phyloP scores from a whole-genome alignment of 2,329 filamentous ascomycete genomes.

The Teratosphaeria zuluensis region DNA sequence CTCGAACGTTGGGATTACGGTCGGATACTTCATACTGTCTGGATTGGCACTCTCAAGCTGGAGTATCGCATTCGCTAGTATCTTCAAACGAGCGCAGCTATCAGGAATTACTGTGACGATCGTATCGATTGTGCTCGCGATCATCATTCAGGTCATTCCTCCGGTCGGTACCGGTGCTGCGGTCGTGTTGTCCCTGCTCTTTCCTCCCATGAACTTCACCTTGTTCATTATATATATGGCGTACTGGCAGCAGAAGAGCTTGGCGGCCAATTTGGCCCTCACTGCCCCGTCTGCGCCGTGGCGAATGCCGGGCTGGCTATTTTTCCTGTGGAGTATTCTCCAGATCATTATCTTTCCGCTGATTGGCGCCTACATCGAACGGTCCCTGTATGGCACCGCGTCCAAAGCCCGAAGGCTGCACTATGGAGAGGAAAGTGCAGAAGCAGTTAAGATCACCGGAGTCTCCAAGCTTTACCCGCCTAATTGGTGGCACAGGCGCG shows the following conservation, averaged over 20 bases:
- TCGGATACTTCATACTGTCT: slow-evolving; percentile 60
- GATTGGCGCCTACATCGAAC: slow-evolving; percentile 65
- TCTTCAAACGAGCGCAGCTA: slow-evolving; percentile 81
- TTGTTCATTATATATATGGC: slow-evolving; percentile 73
- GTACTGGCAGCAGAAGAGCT: slow-evolving; percentile 58
- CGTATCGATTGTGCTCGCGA: slow-evolving; percentile 62
- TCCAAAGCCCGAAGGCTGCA: slow-evolving; percentile 42
- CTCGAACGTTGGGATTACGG: slow-evolving; percentile 34
- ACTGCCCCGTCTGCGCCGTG: slow-evolving; percentile 50
- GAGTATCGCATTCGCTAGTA: slow-evolving; percentile 68
- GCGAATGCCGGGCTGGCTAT: slow-evolving; percentile 59
- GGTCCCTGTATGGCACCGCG: slow-evolving; percentile 64
- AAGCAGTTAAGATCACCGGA: slow-evolving; percentile 58
- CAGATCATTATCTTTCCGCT: slow-evolving; percentile 72
- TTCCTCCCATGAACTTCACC: slow-evolving; percentile 80
- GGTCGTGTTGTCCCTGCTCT: slow-evolving; percentile 62
- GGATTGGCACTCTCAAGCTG: slow-evolving; percentile 71
- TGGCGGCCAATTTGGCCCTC: slow-evolving; percentile 51
- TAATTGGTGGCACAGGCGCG: slow-evolving; percentile 44
- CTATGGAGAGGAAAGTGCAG: slow-evolving; percentile 15
- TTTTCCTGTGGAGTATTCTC: slow-evolving; percentile 68
- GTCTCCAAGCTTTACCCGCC: slow-evolving; percentile 75
- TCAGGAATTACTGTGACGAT: slow-evolving; percentile 75
- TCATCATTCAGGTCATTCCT: slow-evolving; percentile 68
- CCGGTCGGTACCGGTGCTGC: slow-evolving; percentile 55